Conservation (phyloP, 148 eudicot genomes). For the Camellia japonica region DNA sequence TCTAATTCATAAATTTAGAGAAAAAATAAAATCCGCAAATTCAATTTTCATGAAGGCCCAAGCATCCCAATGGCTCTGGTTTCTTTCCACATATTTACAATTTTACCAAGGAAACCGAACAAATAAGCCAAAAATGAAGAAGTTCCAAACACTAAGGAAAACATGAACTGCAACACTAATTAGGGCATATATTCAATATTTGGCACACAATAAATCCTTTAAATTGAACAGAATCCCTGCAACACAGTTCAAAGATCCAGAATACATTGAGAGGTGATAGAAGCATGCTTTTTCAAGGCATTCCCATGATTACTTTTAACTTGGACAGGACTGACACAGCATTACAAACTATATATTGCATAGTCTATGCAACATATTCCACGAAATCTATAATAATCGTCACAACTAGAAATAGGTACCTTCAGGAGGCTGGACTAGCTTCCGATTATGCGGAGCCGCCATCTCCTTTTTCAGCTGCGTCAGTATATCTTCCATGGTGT, state of each 20-base stretch:
- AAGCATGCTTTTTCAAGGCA: conserved; percentile 17
- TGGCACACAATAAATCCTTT: conserved; percentile 22
- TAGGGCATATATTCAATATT: conserved; percentile 18
- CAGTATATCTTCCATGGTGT: conserved; percentile 61
- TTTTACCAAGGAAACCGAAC: not conserved
- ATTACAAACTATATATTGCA: conserved; percentile 22
- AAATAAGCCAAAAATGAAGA: not conserved
- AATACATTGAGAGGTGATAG: not conserved
- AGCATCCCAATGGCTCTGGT: no score
- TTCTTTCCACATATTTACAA: not conserved
- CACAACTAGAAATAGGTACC: conserved; percentile 46
- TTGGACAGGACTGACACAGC: not conserved
- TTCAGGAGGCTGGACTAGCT: conserved; percentile 58
- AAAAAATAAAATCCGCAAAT: no score
- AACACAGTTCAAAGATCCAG: conserved; percentile 11
- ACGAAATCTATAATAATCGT: conserved; percentile 1
- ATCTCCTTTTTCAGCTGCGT: conserved; percentile 56
- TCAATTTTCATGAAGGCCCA: no score
- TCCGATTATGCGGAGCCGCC: conserved; percentile 53
- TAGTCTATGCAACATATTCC: conserved; percentile 8
- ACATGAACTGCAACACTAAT: conserved; percentile 1
- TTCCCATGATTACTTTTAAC: conserved; percentile 12
- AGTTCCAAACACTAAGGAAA: not conserved
- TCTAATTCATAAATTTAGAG: no score
- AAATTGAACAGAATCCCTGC: conserved; percentile 23